These are phyloP conservation scores for Aspergillus biplanus DNA, from an alignment of 495 filamentous ascomycete species.

Conservation along the genomic window DNA sequence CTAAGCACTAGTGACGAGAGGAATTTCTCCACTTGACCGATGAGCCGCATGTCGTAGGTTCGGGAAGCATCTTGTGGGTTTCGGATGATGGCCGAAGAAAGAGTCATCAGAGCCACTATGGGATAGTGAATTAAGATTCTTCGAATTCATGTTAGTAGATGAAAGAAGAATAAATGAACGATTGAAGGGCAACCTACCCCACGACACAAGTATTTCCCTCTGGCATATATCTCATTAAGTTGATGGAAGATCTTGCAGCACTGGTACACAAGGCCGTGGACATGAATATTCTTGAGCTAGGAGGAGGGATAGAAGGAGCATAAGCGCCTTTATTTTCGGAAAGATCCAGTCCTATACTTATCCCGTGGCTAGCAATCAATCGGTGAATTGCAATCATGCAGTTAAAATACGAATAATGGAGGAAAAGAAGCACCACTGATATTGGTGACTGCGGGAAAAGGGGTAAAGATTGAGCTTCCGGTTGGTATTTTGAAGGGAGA, in stretches of 20 bases:
- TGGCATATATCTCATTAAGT: constrained; percentile 24
- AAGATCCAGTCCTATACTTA: constrained; percentile 12
- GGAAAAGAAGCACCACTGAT: constrained; percentile 16
- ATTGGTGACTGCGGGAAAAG: constrained; percentile 8
- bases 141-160: neutral
- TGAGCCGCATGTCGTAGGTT: constrained; percentile 20
- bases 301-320: neutral
- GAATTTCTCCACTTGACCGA: constrained; percentile 25
- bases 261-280: constrained; percentile 22
- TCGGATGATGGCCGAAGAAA: constrained; percentile 24
- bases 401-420: constrained; percentile 26
- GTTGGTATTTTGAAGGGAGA: constrained; percentile 23
- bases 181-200: constrained; percentile 16
- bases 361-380: constrained; percentile 12
- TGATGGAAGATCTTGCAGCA: constrained; percentile 27
- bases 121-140: constrained; percentile 27
- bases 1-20: constrained; percentile 13
- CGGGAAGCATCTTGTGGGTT: constrained; percentile 22
- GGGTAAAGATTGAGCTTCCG: constrained; percentile 7
- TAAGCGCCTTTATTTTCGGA: constrained; percentile 6
- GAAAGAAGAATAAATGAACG: neutral
- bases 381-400: constrained; percentile 30
- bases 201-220: constrained; percentile 16
- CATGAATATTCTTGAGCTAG: constrained; percentile 20
- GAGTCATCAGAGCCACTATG: constrained; percentile 25